Evolutionary conservation across 2,329 filamentous ascomycete genomes (phyloP).

Genomic region (Calonectria crousiana): DNA sequence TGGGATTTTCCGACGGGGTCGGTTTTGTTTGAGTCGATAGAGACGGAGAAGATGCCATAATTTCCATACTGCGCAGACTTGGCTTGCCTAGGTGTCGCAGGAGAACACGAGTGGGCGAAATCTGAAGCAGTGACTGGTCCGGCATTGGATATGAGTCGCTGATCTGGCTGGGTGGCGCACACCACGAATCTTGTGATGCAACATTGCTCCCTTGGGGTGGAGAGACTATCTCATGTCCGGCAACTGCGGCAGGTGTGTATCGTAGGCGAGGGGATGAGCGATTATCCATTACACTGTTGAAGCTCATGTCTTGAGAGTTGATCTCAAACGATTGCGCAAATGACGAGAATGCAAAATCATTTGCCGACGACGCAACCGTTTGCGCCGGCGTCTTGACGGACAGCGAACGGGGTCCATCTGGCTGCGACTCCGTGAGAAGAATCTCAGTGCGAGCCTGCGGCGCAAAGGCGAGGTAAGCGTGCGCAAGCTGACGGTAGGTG

Average conservation of each 20-base stretch:
- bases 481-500: conserved; percentile 61
- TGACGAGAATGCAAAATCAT: conserved; percentile 24
- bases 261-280: conserved; percentile 49
- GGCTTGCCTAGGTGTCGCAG: conserved; percentile 59
- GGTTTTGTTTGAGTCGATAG: conserved; percentile 18
- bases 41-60: conserved; percentile 38
- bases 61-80: conserved; percentile 35
- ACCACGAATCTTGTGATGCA: conserved; percentile 52
- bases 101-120: conserved; percentile 64
- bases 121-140: conserved; percentile 41
- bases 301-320: conserved; percentile 58
- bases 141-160: conserved; percentile 66
- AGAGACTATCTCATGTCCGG: background rate
- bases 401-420: background rate
- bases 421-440: conserved; percentile 3
- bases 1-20: background rate
- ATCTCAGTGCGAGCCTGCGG: conserved; percentile 41
- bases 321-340: conserved; percentile 42
- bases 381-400: conserved; percentile 1
- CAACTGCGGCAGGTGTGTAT: background rate
- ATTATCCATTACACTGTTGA: conserved; percentile 60
- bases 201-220: conserved; percentile 23
- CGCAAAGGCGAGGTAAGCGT: conserved; percentile 64
- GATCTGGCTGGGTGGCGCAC: conserved; percentile 62
- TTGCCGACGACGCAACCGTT: conserved; percentile 23